Evolutionary conservation across 2,329 filamentous ascomycete genomes (phyloP).

Genomic region (Paramyrothecium sp.): DNA sequence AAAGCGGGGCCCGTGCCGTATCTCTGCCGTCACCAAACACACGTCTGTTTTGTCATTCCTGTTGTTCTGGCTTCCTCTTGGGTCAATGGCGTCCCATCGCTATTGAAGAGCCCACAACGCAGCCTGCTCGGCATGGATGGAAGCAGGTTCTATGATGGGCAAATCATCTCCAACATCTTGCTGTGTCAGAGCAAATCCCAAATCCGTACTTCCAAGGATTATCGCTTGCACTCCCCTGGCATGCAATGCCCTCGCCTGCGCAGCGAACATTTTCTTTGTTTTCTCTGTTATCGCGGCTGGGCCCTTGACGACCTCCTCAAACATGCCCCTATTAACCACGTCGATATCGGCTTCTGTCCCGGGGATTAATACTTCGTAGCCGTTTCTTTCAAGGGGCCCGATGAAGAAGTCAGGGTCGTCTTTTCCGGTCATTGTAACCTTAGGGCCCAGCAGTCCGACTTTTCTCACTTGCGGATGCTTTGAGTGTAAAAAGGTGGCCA

Average conservation of each 20-base stretch:
- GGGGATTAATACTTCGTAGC: constrained; percentile 5
- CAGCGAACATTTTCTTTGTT: constrained; percentile 9
- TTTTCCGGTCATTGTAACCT: constrained; percentile 4
- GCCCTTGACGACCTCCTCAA: constrained; percentile 11
- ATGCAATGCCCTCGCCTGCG: constrained; percentile 4
- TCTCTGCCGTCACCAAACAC: no score
- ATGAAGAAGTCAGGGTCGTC: constrained; percentile 4
- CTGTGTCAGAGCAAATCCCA: constrained; percentile 9
- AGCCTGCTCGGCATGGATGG: constrained; percentile 7
- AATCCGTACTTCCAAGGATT: constrained; percentile 9
- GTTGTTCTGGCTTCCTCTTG: no score
- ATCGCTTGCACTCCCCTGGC: constrained; percentile 6
- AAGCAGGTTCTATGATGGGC: constrained; percentile 7
- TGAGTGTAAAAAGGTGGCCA: constrained; percentile 4
- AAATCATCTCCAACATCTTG: constrained; percentile 7
- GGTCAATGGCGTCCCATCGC: no score
- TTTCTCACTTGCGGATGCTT: constrained; percentile 4
- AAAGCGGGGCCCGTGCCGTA: no score
- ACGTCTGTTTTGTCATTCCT: no score
- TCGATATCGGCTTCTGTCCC: constrained; percentile 2
- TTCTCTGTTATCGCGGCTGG: constrained; percentile 1
- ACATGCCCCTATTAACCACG: constrained; percentile 9
- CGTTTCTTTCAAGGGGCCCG: neutral
- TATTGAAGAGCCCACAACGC: constrained; percentile 4
- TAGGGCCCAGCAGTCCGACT: constrained; percentile 8